Evolutionary conservation across 805 yeast genomes (phyloP).

Genomic region (Metschnikowia picachoensis): DNA sequence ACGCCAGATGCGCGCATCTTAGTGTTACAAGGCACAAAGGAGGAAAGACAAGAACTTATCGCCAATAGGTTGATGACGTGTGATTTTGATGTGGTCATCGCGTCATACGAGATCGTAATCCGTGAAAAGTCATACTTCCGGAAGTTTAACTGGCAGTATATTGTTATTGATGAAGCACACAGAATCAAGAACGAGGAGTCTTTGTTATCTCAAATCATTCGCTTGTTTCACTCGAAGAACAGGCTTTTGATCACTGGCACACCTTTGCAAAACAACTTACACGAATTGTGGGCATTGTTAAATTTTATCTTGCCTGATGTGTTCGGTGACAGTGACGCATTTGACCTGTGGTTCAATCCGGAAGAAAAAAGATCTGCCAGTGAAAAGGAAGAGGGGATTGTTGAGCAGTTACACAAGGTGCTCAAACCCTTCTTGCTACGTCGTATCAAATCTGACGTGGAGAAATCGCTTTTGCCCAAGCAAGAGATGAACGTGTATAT

Average conservation of each 20-base stretch:
- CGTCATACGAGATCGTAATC: slow-evolving; percentile 75
- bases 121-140: slow-evolving; percentile 64
- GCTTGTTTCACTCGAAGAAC: slow-evolving; percentile 67
- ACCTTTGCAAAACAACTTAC: slow-evolving; percentile 74
- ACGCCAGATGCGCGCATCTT: slow-evolving; percentile 73
- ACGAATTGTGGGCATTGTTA: slow-evolving; percentile 77
- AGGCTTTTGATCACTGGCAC: slow-evolving; percentile 77
- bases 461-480: slow-evolving; percentile 70
- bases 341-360: slow-evolving; percentile 69
- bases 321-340: slow-evolving; percentile 66
- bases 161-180: slow-evolving; percentile 80
- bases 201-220: slow-evolving; percentile 65
- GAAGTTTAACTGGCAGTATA: slow-evolving; percentile 73
- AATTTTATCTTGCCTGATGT: slow-evolving; percentile 77
- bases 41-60: slow-evolving; percentile 54
- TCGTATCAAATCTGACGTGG: slow-evolving; percentile 79
- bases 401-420: slow-evolving; percentile 70
- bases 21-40: slow-evolving; percentile 72
- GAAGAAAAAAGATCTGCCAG: slow-evolving; percentile 34
- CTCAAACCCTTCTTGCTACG: slow-evolving; percentile 71
- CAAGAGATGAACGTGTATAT: slow-evolving; percentile 70
- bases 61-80: slow-evolving; percentile 48
- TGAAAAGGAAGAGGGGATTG: slow-evolving; percentile 45
- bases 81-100: slow-evolving; percentile 67
- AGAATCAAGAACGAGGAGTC: slow-evolving; percentile 77